These are phyloP conservation scores for Rhynchospora pubera DNA, from an alignment of 176 grass and related monocot genomes.

Conservation along the genomic window DNA sequence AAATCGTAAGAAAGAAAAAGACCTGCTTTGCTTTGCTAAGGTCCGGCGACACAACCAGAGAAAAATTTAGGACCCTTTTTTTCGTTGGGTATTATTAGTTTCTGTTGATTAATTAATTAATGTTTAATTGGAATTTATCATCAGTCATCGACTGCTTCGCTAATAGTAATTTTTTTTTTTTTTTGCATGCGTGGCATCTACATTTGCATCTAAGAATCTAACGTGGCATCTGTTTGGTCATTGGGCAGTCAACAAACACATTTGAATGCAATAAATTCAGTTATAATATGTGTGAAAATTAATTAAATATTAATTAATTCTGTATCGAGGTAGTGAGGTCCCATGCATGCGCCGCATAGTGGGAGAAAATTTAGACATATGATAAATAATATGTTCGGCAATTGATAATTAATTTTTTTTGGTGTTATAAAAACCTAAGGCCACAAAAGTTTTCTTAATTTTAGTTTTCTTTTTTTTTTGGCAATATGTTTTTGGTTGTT, in stretches of 20 bases:
- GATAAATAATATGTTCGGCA: too few species aligned
- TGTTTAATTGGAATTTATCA: neutral
- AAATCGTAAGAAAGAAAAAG: neutral
- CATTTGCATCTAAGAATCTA: neutral
- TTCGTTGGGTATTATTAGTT: neutral
- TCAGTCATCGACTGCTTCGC: neutral
- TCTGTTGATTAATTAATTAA: neutral
- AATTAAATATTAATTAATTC: too few species aligned
- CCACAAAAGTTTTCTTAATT: too few species aligned
- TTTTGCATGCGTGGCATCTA: neutral
- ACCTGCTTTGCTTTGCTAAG: conserved; percentile 1
- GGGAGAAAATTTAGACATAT: too few species aligned
- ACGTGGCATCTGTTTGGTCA: neutral
- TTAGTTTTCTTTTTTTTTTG: too few species aligned
- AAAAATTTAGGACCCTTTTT: neutral
- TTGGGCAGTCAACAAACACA: neutral
- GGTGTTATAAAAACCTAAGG: too few species aligned
- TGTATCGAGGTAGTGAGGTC: too few species aligned
- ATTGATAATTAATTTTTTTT: too few species aligned
- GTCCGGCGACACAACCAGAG: conserved; percentile 7
- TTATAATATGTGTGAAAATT: neutral
- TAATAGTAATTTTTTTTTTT: neutral
- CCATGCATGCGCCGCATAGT: too few species aligned
- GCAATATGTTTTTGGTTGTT: too few species aligned
- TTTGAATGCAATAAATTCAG: neutral